Base-by-base conservation (phyloP, 805 yeast species). In the Lipomyces japonicus region DNA sequence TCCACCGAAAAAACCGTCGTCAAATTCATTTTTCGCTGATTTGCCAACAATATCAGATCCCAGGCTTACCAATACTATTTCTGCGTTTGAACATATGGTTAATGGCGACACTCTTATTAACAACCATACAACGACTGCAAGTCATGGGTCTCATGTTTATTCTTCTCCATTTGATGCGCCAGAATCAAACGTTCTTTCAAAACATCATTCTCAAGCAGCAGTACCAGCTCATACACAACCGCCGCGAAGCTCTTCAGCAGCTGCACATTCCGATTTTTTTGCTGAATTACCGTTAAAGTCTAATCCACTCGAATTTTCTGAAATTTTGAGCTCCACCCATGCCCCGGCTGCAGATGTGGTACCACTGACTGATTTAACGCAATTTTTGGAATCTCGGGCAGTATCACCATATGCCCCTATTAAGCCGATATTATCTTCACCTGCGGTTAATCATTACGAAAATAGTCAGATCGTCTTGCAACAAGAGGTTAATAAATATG, bases 211-310 rank as follows among this genome's bases (percentile, higher is more conserved):
- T 39, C n/a, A 6, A 39, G 42, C 31, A 7, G 9, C 16, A 7
- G 7, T 32, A 18, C 30, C 39, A 7, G 39, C 31, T 25, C 16
- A 12, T 6, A 34, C 37, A 7, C 7, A 26, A 42, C 21, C 26
- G 6, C 42, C 42, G n/a, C 46, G 19, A 36, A 14, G 31, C 2
- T 16, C 44, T 6, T 26, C 38, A 10, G 35, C 4, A 14, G 24
- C 38, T n/a, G 14, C 46, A 3, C 37, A 44, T n/a, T 42, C 44
- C 2, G 40, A 44, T 3, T 51, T 51, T 32, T 51, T 51, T 44
- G 53, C 45, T 5, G 56, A 51, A 18, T 18, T 51, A 12, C 56
- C 56, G 2, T 24, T 38, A 38, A 30, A 42, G 7, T 42, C 50
- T 9, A 37, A 51, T n/a, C n/a, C 56, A 9, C n/a, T n/a, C n/a